Base-by-base conservation (phyloP, 176 grass and related monocot genomes). In the Musa beccarii region DNA sequence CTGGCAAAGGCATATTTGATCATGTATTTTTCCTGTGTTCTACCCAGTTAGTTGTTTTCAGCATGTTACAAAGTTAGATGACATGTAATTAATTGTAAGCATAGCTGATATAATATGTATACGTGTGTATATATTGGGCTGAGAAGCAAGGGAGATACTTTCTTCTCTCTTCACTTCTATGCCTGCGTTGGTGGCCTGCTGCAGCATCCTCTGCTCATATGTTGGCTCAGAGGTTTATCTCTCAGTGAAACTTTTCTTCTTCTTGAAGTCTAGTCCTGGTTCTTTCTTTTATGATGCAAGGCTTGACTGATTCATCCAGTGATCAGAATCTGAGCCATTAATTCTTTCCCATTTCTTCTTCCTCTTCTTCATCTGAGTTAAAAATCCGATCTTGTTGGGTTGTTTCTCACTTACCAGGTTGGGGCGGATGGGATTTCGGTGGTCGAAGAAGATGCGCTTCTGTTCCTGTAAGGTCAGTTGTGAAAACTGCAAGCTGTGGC, bases 151-250 rank as follows among this genome's bases (percentile, higher is more conserved):
- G 57, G 23, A 10, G 26, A 66, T 66, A 66, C 22, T 26, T 3
- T 66, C 22, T 24, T 65, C 10, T 66, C 63, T 26, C 57, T 61
- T n/a, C 57, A n/a, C 57, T 61, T 26, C 20, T 26, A 28, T 66
- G 24, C 63, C 63, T 26, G 28, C 63, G 24, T 26, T 26, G 63
- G 63, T 26, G 63, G 22, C 26, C 63, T 66, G 63, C 63, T 28
- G 63, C 63, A 66, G 63, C 63, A 66, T 66, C 63, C 63, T 11
- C 63, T 66, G 21, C 63, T 66, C 23, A 12, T 66, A 66, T 66
- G 63, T 20, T 66, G 24, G 21, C 26, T 24, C 63, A 66, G 63
- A 66, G 63, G 23, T 66, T 66, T 66, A 66, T 66, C 63, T 26
- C 23, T 66, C 63, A 26, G 21, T 66, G 22, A 66, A 66, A 26